Evolutionary conservation across 306 rosid species (phyloP), one percentile per base, ranked within the genome.

Genomic region (Sesbania bispinosa): DNA sequence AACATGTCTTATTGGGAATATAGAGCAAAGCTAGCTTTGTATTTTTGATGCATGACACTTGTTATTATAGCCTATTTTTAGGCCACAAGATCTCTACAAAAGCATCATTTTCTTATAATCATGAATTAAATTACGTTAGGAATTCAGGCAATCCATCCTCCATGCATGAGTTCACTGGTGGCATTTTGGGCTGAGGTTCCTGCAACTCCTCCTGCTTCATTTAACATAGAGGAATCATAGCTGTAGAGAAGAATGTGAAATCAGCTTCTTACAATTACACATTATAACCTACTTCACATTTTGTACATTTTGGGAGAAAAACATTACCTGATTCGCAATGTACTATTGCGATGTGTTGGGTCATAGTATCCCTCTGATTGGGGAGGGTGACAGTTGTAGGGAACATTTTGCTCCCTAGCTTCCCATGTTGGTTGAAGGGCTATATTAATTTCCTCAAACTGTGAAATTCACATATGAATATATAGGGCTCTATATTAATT

Each of bases 271-370:
- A 9, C 14, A 48, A 62, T 26, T 39, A 19, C 6, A 29, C 14
- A n/a, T n/a, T n/a, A 36, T 70, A 45, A 66, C n/a, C 30, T 45
- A 46, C 10, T 3, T 33, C 4, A 55, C 39, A 55, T 43, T 55
- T 32, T 45, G 0, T 2, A 21, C 5, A 42, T 50, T 18, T 2
- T 36, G 6, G 46, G 15, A 42, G 60, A 76, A 23, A 14, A 60
- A 54, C 4, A 42, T 65, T 86, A 90, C 94, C 94, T 81, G 29
- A 84, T 82, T 33, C 79, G 81, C 81, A 83, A 67, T 62, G 86
- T 51, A 13, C 73, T 81, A 71, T 62, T 77, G 80, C 76, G 62
- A 57, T 72, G 84, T 51, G 75, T 29, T 48, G 69, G 80, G 29
- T 77, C 85, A 82, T 77, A 71, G 64, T 80, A 77, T 26, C 35